Evolutionary conservation across 1,284 basidiomycete species (phyloP), one percentile per base, ranked within the genome.

Genomic region (Cryptococcus sp.): DNA sequence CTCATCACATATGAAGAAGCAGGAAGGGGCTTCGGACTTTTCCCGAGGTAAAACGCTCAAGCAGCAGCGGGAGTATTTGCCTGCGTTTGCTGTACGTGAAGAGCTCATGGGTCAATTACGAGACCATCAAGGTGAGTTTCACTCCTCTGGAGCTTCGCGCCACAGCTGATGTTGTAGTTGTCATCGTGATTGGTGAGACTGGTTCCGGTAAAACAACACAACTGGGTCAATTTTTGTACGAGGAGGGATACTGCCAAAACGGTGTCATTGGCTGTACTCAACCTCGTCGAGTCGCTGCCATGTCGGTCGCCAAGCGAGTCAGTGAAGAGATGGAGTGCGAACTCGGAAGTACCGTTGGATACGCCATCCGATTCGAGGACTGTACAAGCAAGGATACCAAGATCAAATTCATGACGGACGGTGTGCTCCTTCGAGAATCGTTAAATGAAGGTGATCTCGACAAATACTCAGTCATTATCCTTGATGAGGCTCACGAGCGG

Each of bases 371-470:
- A 56, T 98, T 98, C 66, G 94, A 98, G 74, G 94, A 98, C 69
- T 94, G 91, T 67, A 98, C 94, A 0, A 86, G 86, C 0, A 78
- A 85, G 2, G 86, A 91, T 42, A 98, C 94, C 1, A 91, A 86
- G 73, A 96, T 98, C 72, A 98, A 98, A 78, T 96, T 90, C 69
- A 97, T 98, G 94, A 98, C 94, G 0, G 94, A 98, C 64, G 94
- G 94, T 80, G 91, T 98, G 1, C 79, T 98, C 14, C 82, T 98
- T 9, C 84, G 94, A 66, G 94, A 98, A 73, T 94, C 90, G 2
- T 75, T 98, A 31, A 98, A 97, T 58, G 94, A 98, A 72, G 89
- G 90, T 11, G 94, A 98, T 69, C 77, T 98, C 40, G 94, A 98
- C 70, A 80, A 88, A 47, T 98, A 98, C 70, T 92, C 87, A 55